Conservation (phyloP, 805 yeast genomes). For the Ogataea trehaloabstinens region DNA sequence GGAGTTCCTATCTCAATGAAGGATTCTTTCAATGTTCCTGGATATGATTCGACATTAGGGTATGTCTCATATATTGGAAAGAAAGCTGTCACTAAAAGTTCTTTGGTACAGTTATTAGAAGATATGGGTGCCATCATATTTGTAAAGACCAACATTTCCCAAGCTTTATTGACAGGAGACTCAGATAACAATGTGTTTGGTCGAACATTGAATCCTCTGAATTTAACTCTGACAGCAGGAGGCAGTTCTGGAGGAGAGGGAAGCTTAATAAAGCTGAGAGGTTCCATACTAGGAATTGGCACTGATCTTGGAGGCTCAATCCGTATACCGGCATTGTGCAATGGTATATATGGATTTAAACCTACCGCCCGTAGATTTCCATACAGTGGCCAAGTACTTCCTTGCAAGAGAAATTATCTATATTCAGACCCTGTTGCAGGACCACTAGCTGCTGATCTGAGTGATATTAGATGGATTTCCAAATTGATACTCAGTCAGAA, state of each 20-base stretch:
- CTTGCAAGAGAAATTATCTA: neutral
- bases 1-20: conserved; percentile 48
- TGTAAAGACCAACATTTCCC: conserved; percentile 52
- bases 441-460: neutral
- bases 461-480: neutral
- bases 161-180: conserved; percentile 55
- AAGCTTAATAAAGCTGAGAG: conserved; percentile 50
- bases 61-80: conserved; percentile 11
- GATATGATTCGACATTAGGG: conserved; percentile 26
- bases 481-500: neutral
- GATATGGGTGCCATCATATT: conserved; percentile 37
- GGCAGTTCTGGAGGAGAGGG: conserved; percentile 68
- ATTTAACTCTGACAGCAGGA: conserved; percentile 51
- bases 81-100: conserved; percentile 2
- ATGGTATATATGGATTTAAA: conserved; percentile 52
- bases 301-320: conserved; percentile 64
- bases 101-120: conserved; percentile 14
- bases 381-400: conserved; percentile 23
- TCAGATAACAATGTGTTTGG: conserved; percentile 51
- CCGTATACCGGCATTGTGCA: conserved; percentile 56
- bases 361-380: conserved; percentile 38
- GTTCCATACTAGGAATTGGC: conserved; percentile 56
- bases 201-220: conserved; percentile 46
- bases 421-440: neutral
- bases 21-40: conserved; percentile 42